phyloP scores from a whole-genome alignment of 2,329 filamentous ascomycete genomes.

The Epichloe uncinata region DNA sequence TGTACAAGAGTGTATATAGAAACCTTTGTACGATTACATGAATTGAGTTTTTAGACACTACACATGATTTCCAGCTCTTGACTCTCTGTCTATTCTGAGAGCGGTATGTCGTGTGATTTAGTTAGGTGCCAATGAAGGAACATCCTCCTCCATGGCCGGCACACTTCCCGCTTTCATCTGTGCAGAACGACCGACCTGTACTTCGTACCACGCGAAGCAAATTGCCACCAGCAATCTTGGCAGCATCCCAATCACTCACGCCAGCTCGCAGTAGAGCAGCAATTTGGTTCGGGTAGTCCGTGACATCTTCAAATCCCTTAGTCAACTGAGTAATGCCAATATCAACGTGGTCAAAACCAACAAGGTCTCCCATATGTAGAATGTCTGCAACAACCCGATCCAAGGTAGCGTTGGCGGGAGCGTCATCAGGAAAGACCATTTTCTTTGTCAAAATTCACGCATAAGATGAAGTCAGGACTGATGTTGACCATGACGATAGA shows the following conservation, averaged over 20 bases:
- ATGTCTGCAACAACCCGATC: slow-evolving; percentile 71
- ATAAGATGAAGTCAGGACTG: slow-evolving; percentile 68
- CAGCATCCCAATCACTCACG: slow-evolving; percentile 59
- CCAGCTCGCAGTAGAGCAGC: slow-evolving; percentile 60
- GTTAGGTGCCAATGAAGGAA: neutral
- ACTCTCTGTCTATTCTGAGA: neutral
- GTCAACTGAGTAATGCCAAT: slow-evolving; percentile 60
- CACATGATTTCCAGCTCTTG: neutral
- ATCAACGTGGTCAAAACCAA: slow-evolving; percentile 81
- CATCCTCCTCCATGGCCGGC: slow-evolving; percentile 36
- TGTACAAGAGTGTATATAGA: slow-evolving; percentile 21
- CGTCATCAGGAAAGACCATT: slow-evolving; percentile 58
- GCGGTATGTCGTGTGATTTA: neutral
- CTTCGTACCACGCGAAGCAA: slow-evolving; percentile 70
- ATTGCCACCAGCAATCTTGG: slow-evolving; percentile 68
- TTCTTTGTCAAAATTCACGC: slow-evolving; percentile 42
- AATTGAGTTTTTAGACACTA: slow-evolving; percentile 3
- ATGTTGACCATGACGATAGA: slow-evolving; percentile 91
- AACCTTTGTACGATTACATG: slow-evolving; percentile 14
- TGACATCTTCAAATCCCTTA: slow-evolving; percentile 68
- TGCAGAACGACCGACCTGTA: slow-evolving; percentile 56
- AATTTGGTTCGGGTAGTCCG: slow-evolving; percentile 67
- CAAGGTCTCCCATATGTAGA: slow-evolving; percentile 63
- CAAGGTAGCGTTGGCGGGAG: slow-evolving; percentile 57
- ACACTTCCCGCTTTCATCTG: slow-evolving; percentile 47